A percentile compares a stretch with the other conserved stretches of the same genome.
phyloP scores from a whole-genome alignment of 176 grass and related monocot genomes.

The Elymus sibiricus region DNA sequence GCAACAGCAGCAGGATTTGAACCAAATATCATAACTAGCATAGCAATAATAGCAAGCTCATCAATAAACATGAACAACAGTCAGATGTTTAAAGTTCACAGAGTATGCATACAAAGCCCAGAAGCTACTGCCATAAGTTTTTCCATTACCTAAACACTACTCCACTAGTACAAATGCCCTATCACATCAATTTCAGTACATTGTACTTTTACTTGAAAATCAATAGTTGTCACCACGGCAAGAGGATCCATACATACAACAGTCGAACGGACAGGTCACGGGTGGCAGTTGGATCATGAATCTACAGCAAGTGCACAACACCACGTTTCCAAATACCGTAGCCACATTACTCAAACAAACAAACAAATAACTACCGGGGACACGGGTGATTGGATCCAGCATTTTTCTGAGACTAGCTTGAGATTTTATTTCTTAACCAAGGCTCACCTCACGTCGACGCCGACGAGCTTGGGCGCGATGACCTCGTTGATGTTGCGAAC shows the following conservation, averaged over 20 bases:
- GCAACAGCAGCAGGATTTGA: neutral
- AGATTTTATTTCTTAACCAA: neutral
- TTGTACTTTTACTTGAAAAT: neutral
- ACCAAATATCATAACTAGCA: neutral
- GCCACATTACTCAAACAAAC: neutral
- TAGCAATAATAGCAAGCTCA: neutral
- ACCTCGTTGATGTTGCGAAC: conserved; percentile 89
- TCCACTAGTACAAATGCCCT: neutral
- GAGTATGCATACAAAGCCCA: neutral
- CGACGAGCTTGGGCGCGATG: conserved; percentile 81
- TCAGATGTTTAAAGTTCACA: neutral
- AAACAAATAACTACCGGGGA: neutral
- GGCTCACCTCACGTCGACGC: conserved; percentile 78
- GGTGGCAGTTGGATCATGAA: conserved; percentile 11
- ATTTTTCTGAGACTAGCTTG: neutral
- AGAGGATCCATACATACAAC: neutral
- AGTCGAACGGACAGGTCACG: neutral
- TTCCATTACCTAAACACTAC: neutral
- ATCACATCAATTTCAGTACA: neutral
- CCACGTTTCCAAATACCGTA: neutral
- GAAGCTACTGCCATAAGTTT: neutral
- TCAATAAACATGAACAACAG: neutral
- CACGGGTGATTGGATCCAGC: neutral
- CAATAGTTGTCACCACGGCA: neutral
- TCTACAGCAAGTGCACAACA: neutral